Evolutionary conservation across 768 basidiomycete species (phyloP), one percentile per base, ranked within the genome.

Genomic region (Trametes meyenii): DNA sequence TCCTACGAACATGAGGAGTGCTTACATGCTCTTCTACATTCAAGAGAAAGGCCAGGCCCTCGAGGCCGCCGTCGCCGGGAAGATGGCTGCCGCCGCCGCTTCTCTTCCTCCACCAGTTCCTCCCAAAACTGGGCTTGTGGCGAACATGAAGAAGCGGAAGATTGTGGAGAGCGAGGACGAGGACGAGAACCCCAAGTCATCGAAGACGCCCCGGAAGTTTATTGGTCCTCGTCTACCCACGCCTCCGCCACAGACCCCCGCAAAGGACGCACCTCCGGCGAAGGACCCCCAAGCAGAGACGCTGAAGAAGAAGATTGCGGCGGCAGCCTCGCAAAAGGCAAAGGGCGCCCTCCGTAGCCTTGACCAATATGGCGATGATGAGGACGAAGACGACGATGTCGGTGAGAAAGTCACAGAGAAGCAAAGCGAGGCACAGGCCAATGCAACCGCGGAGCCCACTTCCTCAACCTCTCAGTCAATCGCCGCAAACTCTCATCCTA

Each of bases 1-100:
- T 5, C 88, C 92, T 1, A 75, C 87, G 29, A 74, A 76, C 58
- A 83, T 86, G 76, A 88, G 85, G 75, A 92, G 84, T 69, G 97
- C 97, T 60, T 99, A 99, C 67, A 84, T 98, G 64, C 79, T 99
- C 58, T 95, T 96, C 76, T 99, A 98, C 73, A 83, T 94, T 45
- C 85, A 86, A 52, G 86, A 88, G 58, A 89, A 85, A 73, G 92
- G 92, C 7, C 87, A 92, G 68, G 83, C 80, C 5, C 76, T 92
- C 49, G 84, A 89, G 66, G 85, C 86, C 17, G 87, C 83, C 5
- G 76, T 78, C 77, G 23, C 68, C 75, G 19, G 67, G 50, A 55
- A 40, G 42, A 50, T 58, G 42, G 21, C 42, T 24, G 29, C 54
- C 23, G 23, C 56, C 21, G 16, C 50, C 21, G 19, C 1, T n/a